phyloP scores from a whole-genome alignment of 1,284 basidiomycete genomes.

The Hemileia vastatrix region DNA sequence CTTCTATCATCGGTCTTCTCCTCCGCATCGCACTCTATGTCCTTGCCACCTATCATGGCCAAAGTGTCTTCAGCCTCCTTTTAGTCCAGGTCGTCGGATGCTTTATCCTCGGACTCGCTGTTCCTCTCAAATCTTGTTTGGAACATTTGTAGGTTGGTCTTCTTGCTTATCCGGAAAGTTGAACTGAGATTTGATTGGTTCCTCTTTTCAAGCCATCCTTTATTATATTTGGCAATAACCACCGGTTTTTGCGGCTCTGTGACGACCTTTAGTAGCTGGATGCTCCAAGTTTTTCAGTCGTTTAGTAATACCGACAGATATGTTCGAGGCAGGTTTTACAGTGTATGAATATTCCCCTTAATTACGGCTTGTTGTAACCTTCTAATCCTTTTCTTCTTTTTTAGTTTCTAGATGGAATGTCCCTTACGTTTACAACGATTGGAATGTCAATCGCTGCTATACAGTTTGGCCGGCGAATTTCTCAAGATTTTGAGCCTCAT shows the following conservation, averaged over 20 bases:
- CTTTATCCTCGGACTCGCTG: slow-evolving; percentile 73
- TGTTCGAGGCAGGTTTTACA: slow-evolving; percentile 60
- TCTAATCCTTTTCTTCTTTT: slow-evolving; percentile 23
- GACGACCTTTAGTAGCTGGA: slow-evolving; percentile 95
- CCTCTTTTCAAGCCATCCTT: slow-evolving; percentile 70
- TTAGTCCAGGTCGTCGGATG: slow-evolving; percentile 86
- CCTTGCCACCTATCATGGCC: slow-evolving; percentile 57
- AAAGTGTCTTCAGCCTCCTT: slow-evolving; percentile 68
- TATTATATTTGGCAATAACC: slow-evolving; percentile 75
- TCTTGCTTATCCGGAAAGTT: too few relatives aligned
- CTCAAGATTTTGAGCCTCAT: slow-evolving; percentile 13
- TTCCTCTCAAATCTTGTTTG: slow-evolving; percentile 61
- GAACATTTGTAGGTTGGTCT: slow-evolving; percentile 59
- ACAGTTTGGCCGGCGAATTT: slow-evolving; percentile 18
- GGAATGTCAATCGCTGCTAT: slow-evolving; percentile 47
- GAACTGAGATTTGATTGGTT: too few relatives aligned
- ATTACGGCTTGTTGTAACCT: neutral
- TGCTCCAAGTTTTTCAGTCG: slow-evolving; percentile 72
- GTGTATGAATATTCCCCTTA: slow-evolving; percentile 53
- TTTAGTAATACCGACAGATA: slow-evolving; percentile 63
- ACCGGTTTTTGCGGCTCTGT: slow-evolving; percentile 93
- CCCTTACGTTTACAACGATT: slow-evolving; percentile 67
- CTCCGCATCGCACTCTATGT: slow-evolving; percentile 44
- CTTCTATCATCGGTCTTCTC: slow-evolving; percentile 46
- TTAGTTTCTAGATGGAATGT: slow-evolving; percentile 76